Evolutionary conservation across 2,329 filamentous ascomycete genomes (phyloP).

Genomic region (Nothophoma quercina): DNA sequence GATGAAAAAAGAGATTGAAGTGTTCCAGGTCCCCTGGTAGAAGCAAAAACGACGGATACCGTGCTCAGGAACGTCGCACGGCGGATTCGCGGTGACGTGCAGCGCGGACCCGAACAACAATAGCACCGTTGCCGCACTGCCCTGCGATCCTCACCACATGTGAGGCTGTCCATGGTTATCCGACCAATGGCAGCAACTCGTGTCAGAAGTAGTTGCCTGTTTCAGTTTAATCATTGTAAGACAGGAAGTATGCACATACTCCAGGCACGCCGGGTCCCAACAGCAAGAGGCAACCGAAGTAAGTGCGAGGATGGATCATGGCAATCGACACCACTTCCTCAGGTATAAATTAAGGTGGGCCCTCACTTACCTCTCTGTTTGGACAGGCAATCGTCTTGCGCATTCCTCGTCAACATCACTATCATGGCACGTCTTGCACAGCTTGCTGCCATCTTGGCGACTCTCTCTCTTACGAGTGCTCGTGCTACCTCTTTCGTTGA

Average conservation of each 20-base stretch:
- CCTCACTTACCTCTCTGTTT: not conserved
- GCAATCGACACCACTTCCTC: not conserved
- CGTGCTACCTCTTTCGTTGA: constrained; percentile 37
- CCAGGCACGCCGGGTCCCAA: not conserved
- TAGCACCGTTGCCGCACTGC: not conserved
- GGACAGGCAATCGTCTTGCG: not conserved
- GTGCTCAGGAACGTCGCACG: not conserved
- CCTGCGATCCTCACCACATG: not conserved
- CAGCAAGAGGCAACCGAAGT: not conserved
- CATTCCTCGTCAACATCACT: not conserved
- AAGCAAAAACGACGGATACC: not conserved
- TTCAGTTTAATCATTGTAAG: constrained; percentile 20
- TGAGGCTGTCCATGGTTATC: not conserved
- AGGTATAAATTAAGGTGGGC: not conserved
- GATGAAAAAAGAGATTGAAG: not conserved
- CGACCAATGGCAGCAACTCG: not conserved
- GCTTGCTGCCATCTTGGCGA: constrained; percentile 32
- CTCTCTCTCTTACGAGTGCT: constrained; percentile 26
- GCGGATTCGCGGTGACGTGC: not conserved
- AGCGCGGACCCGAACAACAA: not conserved
- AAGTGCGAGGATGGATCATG: not conserved
- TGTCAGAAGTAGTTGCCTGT: constrained; percentile 20
- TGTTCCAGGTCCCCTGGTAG: not conserved
- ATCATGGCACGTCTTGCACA: constrained; percentile 34
- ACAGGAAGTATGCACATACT: not conserved